phyloP scores from a whole-genome alignment of 306 rosid genomes.

The Luffa acutangula region DNA sequence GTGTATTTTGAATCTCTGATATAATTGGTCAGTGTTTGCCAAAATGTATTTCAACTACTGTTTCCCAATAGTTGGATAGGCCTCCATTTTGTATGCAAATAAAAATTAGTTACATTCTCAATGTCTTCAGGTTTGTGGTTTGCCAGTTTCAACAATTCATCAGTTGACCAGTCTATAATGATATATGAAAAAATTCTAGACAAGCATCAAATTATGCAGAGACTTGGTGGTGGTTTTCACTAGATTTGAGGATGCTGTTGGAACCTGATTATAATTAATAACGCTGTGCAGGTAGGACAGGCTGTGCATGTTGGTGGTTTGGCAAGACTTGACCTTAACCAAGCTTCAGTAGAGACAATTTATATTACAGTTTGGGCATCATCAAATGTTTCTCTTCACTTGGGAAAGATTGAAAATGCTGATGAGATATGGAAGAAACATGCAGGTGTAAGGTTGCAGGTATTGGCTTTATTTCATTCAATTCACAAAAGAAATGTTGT shows the following conservation, averaged over 20 bases:
- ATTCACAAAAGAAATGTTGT: neutral
- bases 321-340: conserved; percentile 59
- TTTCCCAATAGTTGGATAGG: neutral
- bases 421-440: conserved; percentile 81
- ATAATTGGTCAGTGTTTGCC: neutral
- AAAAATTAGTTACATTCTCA: neutral
- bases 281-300: conserved; percentile 63
- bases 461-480: conserved; percentile 16
- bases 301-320: conserved; percentile 70
- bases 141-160: neutral
- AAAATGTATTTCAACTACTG: neutral
- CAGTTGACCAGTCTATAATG: neutral
- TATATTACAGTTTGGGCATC: conserved; percentile 87
- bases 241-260: neutral
- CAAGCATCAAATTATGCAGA: neutral
- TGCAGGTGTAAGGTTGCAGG: conserved; percentile 74
- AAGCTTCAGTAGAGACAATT: conserved; percentile 69
- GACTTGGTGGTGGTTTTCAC: neutral
- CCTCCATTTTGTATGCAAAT: neutral
- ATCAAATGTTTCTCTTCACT: conserved; percentile 68
- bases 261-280: neutral
- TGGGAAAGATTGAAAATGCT: conserved; percentile 87
- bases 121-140: neutral
- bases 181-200: neutral
- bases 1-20: neutral